Base-by-base conservation (phyloP, 176 grass and related monocot species). In the Phoenix dactylifera region DNA sequence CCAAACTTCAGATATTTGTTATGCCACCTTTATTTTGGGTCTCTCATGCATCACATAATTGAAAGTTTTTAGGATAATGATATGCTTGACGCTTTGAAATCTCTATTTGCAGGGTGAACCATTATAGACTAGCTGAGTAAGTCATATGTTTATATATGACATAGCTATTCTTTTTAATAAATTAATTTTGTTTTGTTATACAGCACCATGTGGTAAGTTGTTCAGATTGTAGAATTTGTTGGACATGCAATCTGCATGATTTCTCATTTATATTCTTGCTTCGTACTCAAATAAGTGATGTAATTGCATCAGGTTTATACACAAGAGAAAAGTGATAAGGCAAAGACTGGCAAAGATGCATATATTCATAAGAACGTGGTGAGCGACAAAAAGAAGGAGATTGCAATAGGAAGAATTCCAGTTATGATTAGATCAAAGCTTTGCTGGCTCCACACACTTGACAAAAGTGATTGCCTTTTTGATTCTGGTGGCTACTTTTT, bases 401-500 rank as follows among this genome's bases (percentile, higher is more conserved):
- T 91, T 50, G 69, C 18, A 61, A 76, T 98, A 22, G 87, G 87
- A 19, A 68, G 63, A 63, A 73, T 98, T 65, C 87, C 93, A 10
- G 81, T 98, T 52, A 98, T 98, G 87, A 87, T 98, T 29, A 84
- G 74, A 18, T 92, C 87, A 64, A 82, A 83, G 35, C 86, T 98
- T 55, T 98, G 93, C 55, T 98, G 82, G 93, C 59, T 91, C 48
- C 64, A 74, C 26, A 52, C 10, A 35, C 73, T 54, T 63, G 73
- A 76, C 24, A 76, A 83, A 88, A 80, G 60, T 72, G 93, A 98
- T 24, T 98, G 87, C 78, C 56, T 68, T 72, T 98, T 92, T 52
- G 93, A 98, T 67, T 85, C 76, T 63, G 93, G 93, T 56, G 93
- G 93, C 58, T 98, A 92, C 76, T 98, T 98, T 72, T 79, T 98